Evolutionary conservation across 2,329 filamentous ascomycete species (phyloP), one percentile per base, ranked within the genome.

Genomic region (Huntiella bhutanensis): DNA sequence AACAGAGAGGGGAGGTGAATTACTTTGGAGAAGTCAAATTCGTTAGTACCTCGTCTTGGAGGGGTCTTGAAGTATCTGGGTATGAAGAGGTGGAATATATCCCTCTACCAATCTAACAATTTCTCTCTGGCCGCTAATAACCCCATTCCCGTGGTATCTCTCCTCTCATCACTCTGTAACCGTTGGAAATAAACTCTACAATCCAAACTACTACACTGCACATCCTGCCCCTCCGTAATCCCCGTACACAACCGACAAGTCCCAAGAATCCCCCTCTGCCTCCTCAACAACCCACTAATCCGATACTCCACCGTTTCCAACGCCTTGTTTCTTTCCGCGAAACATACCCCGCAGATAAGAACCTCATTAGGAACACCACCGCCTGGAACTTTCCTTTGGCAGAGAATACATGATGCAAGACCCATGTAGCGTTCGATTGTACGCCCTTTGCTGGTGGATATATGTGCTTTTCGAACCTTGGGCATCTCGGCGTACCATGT

Each of bases 401-500:
- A 98, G 12, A 88, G 71, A 4, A 88, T 62, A 58, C 91, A 98
- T 2, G 77, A 73, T 0, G 79, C 80, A 0, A 77, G 77, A 52
- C 75, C 80, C 77, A 96, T 80, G 62, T 95, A 98, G n/a, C 75
- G 81, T 57, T 96, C 91, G n/a, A 98, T 70, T 0, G 86, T 95
- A 41, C 52, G 28, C 46, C 49, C 28, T 52, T 32, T 34, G 12
- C 3, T 7, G 7, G 36, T 11, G 42, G 51, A 8, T 43, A 50
- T 54, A 59, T 59, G 72, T 40, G 88, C 74, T 6, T 80, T 77
- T 56, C 86, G 82, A 15, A 91, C 69, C 59, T 92, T 94, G 40
- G 88, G 88, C 85, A 96, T 92, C 61, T 95, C 86, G 52, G 94
- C 85, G 56, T 86, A 96, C 91, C 91, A 98, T 49, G 75, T 72